Conservation (phyloP, 2,329 filamentous ascomycete genomes). For the Daldinia sp. region DNA sequence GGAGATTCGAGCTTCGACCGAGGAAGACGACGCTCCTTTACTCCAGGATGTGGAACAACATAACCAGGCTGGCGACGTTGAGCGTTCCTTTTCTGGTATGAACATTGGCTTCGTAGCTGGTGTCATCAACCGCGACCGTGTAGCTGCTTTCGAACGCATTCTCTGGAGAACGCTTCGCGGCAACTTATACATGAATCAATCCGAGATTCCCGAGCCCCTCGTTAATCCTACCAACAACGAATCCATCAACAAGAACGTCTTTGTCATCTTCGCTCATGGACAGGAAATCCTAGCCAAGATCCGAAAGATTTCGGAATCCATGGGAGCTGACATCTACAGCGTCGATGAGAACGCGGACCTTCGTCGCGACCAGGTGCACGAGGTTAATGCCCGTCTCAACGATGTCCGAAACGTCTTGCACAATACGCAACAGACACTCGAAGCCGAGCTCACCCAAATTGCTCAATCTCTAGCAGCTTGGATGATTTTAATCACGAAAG, state of each 20-base stretch:
- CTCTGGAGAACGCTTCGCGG: slow-evolving; percentile 96
- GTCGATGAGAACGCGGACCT: slow-evolving; percentile 98
- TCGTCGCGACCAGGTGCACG: slow-evolving; percentile 92
- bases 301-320: slow-evolving; percentile 96
- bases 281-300: slow-evolving; percentile 99
- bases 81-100: slow-evolving; percentile 93
- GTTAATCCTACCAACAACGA: slow-evolving; percentile 94
- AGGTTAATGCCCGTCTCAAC: slow-evolving; percentile 91
- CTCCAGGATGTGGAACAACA: slow-evolving; percentile 93
- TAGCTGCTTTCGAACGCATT: slow-evolving; percentile 95
- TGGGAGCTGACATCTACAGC: slow-evolving; percentile 93
- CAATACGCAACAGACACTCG: slow-evolving; percentile 94
- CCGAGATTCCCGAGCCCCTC: slow-evolving; percentile 93
- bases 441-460: slow-evolving; percentile 93
- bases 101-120: slow-evolving; percentile 99
- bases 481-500: slow-evolving; percentile 98
- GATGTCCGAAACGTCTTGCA: slow-evolving; percentile 91
- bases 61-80: slow-evolving; percentile 69
- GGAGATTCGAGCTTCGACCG: slow-evolving; percentile 89
- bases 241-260: slow-evolving; percentile 94
- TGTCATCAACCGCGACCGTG: slow-evolving; percentile 91
- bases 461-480: slow-evolving; percentile 91
- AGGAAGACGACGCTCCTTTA: slow-evolving; percentile 91
- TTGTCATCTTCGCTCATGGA: slow-evolving; percentile 98
- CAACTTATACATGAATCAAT: slow-evolving; percentile 99